These are phyloP conservation scores for Arctium lappa DNA, from an alignment of 129 eudicot genomes.

Conservation along the genomic window DNA sequence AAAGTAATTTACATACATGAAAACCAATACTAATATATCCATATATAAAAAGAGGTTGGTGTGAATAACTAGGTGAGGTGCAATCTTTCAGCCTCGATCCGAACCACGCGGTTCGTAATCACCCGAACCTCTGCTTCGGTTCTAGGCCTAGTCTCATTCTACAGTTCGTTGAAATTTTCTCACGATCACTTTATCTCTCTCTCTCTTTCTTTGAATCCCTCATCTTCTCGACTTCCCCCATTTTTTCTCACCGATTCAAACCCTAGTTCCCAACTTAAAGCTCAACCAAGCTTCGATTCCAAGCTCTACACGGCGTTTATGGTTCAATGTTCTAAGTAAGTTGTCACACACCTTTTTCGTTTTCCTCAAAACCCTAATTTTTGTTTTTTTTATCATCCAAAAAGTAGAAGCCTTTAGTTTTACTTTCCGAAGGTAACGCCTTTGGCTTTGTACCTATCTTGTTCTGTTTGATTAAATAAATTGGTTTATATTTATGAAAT, in stretches of 20 bases:
- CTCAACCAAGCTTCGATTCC: conserved; percentile 25
- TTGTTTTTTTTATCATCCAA: conserved; percentile 5
- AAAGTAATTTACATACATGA: neutral
- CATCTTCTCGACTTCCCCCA: conserved; percentile 40
- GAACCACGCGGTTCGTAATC: conserved; percentile 25
- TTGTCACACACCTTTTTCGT: conserved; percentile 16
- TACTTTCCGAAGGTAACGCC: conserved; percentile 13
- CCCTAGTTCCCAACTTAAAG: conserved; percentile 35
- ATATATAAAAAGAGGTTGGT: neutral
- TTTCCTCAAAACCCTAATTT: conserved; percentile 51
- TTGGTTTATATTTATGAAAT: conserved; percentile 6
- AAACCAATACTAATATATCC: neutral
- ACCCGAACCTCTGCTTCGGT: conserved; percentile 41
- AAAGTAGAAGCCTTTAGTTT: conserved; percentile 23
- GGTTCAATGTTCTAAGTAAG: conserved; percentile 35
- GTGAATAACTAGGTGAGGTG: conserved; percentile 4
- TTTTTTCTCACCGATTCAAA: conserved; percentile 51
- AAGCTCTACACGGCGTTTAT: conserved; percentile 13
- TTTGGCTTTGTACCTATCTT: neutral
- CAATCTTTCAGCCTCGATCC: conserved; percentile 15
- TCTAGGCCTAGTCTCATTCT: conserved; percentile 33
- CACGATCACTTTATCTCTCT: conserved; percentile 60
- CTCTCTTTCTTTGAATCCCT: conserved; percentile 31
- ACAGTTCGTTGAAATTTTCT: conserved; percentile 77
- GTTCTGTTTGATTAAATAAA: conserved; percentile 15